Evolutionary conservation across 163 green algal genomes (phyloP).

Genomic region (Prototheca wickerhamii): DNA sequence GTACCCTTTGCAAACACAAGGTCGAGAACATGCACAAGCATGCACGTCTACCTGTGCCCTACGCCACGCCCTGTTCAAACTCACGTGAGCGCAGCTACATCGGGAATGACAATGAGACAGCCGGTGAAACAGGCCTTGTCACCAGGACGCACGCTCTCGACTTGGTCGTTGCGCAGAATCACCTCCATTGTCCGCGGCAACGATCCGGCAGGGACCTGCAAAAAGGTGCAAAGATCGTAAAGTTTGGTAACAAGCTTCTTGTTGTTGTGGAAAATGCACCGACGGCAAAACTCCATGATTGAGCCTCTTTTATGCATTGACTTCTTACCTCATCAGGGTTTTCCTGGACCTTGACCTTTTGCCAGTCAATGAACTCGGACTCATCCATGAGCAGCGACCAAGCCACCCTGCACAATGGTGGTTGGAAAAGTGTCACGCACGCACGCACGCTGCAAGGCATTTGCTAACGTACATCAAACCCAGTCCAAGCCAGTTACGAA

Average conservation of each 20-base stretch:
- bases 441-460: too few species aligned
- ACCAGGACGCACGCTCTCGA: conserved; percentile 84
- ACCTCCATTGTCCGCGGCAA: conserved; percentile 94
- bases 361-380: conserved; percentile 97
- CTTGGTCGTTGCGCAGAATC: conserved; percentile 83
- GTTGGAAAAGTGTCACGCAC: too few species aligned
- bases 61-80: background rate
- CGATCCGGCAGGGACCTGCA: conserved; percentile 81
- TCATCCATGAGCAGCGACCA: conserved; percentile 78
- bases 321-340: conserved; percentile 71
- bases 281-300: background rate
- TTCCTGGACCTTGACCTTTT: conserved; percentile 94
- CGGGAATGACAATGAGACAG: conserved; percentile 86
- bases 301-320: background rate
- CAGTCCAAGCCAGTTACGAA: background rate
- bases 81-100: conserved; percentile 65
- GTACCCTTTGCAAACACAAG: background rate
- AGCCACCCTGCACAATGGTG: conserved; percentile 9
- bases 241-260: too few species aligned
- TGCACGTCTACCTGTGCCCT: background rate
- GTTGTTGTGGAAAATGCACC: background rate
- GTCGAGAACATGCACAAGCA: background rate
- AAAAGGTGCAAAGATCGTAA: background rate
- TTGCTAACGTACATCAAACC: background rate
- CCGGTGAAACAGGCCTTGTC: conserved; percentile 90